A percentile compares a stretch with the other conserved stretches of the same genome.
Conservation (phyloP, 306 rosid species). For the Cucumis hystrix region DNA sequence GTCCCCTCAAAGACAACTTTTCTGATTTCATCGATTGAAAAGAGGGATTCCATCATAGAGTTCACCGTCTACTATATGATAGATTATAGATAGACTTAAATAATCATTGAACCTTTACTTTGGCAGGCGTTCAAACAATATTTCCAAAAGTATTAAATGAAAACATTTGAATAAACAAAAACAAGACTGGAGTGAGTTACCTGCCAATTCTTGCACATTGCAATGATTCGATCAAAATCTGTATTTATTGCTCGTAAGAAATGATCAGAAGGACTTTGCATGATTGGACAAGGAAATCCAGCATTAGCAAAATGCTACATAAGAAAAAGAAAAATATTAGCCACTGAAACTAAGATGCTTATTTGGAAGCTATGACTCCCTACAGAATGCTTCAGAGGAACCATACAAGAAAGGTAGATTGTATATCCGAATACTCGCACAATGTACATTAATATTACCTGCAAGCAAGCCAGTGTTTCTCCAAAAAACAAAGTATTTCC, state of each 20-base stretch:
- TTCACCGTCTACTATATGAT: neutral
- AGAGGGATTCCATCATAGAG: no score
- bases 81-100: neutral
- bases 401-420: neutral
- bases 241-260: constrained; percentile 94
- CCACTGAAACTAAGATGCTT: neutral
- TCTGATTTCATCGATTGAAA: no score
- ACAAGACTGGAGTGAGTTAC: constrained; percentile 18
- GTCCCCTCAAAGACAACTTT: no score
- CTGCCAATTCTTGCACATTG: constrained; percentile 99
- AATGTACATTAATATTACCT: constrained; percentile 32
- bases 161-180: neutral
- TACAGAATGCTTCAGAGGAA: constrained; percentile 1
- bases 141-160: neutral
- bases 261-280: constrained; percentile 99
- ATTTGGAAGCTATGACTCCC: constrained; percentile 5
- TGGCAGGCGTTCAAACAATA: neutral
- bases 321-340: constrained; percentile 15
- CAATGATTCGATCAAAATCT: constrained; percentile 92
- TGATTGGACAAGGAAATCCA: constrained; percentile 99
- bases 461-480: constrained; percentile 95
- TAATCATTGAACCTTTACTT: neutral
- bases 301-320: constrained; percentile 97
- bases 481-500: constrained; percentile 96
- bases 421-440: neutral